Percentiles rank a stretch among this genome's conserved stretches.
Conservation (phyloP, 1,284 basidiomycete species). For the Malassezia japonica region DNA sequence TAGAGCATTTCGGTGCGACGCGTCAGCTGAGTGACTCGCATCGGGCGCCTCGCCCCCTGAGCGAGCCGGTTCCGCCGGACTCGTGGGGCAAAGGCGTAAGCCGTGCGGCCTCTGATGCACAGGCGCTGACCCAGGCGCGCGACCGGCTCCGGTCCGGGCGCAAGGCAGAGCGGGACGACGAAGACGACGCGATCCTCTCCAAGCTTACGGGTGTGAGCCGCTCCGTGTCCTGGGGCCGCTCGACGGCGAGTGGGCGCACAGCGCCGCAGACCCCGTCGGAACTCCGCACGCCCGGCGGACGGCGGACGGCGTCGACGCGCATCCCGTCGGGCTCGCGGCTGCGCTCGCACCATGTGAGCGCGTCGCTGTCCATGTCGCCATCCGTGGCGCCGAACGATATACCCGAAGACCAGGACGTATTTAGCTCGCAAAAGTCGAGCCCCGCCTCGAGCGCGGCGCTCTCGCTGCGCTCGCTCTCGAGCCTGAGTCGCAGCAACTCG, state of each 20-base stretch:
- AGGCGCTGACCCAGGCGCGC: neutral
- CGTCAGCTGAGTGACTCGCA: neutral
- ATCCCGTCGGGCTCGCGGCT: neutral
- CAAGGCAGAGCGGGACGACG: neutral
- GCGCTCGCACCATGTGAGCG: neutral
- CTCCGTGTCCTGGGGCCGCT: constrained; percentile 16
- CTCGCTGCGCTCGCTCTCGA: constrained; percentile 14
- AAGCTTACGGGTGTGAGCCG: constrained; percentile 16
- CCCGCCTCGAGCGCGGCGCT: constrained; percentile 12
- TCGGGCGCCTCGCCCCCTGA: neutral
- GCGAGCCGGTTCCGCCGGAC: neutral
- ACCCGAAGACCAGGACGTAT: neutral
- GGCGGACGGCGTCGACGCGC: neutral
- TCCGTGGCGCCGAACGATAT: neutral
- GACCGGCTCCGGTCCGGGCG: neutral
- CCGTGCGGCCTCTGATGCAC: constrained; percentile 2
- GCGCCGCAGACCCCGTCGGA: neutral
- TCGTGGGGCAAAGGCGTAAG: neutral
- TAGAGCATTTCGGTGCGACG: constrained; percentile 1
- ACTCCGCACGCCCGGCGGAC: neutral
- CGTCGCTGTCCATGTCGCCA: constrained; percentile 11
- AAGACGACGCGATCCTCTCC: constrained; percentile 6
- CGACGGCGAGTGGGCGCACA: neutral
- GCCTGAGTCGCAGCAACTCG: neutral
- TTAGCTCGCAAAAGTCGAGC: constrained; percentile 3